Evolutionary conservation across 768 basidiomycete species (phyloP), one percentile per base, ranked within the genome.

Genomic region (Rhizopogon salebrosus): DNA sequence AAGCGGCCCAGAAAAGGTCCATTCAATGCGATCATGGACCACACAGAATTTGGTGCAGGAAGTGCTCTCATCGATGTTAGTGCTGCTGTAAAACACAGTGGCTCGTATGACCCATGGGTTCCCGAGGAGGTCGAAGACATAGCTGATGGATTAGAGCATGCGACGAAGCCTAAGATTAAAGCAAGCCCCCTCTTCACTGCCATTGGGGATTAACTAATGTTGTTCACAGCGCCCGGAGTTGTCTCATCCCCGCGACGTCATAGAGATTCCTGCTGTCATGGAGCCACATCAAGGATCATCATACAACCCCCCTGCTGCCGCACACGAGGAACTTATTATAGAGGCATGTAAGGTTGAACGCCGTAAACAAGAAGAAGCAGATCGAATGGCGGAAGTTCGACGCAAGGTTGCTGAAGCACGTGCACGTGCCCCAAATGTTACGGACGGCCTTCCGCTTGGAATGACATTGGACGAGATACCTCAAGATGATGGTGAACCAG

Each of bases 211-310:
- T 39, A 4, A 22, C 41, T 59, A 27, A 42, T 54, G 20, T 9
- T 9, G 41, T 9, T 34, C 20, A 22, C 53, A 86, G 83, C 71
- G 78, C 39, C 85, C 85, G 6, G 59, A 70, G 0, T 65, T 73
- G 3, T 62, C 64, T 9, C 74, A 78, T 50, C 76, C 77, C 0
- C 77, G 80, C 37, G 61, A 79, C 20, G 52, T 66, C 20, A 91
- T 91, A 54, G 74, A 78, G 8, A 57, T 87, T 0, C 81, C 86
- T 1, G 86, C 90, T 1, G 79, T 92, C 0, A 60, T 72, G 1
- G 70, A 83, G 3, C 94, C 94, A 0, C 89, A 90, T 58, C 82
- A 82, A 29, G 94, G 94, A 18, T 80, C 86, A 3, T 94, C 92
- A 16, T 98, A 98, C 65, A 97, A 97, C 64, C 94, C 94, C 0